Conservation (phyloP, 1,284 basidiomycete species). For the Fistulinella staudtii region DNA sequence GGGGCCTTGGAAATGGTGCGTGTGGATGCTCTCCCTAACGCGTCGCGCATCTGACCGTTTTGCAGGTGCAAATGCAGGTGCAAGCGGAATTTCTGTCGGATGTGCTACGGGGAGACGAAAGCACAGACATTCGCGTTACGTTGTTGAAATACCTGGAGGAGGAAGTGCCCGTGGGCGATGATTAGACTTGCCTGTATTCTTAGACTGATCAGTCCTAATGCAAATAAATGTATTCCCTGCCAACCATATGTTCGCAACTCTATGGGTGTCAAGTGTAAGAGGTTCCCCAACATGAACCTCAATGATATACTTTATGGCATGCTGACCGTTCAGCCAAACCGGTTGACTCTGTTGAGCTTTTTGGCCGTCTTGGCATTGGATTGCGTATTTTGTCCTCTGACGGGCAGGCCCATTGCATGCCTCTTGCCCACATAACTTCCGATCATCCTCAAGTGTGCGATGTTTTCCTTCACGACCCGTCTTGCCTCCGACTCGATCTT, state of each 20-base stretch:
- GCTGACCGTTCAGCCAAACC: constrained; percentile 35
- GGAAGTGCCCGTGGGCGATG: constrained; percentile 81
- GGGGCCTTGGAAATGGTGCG: constrained; percentile 96
- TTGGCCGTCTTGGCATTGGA: constrained; percentile 82
- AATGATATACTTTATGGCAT: constrained; percentile 7
- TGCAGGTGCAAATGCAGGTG: constrained; percentile 94
- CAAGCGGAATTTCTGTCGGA: constrained; percentile 90
- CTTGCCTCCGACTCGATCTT: constrained; percentile 81
- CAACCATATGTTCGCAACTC: background rate
- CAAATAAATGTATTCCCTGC: background rate
- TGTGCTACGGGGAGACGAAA: constrained; percentile 88
- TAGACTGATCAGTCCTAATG: constrained; percentile 7
- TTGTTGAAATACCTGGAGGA: constrained; percentile 93
- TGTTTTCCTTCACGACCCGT: constrained; percentile 79
- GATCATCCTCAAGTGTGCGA: constrained; percentile 86
- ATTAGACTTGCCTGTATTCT: constrained; percentile 43
- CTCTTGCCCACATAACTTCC: constrained; percentile 84
- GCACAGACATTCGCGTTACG: constrained; percentile 89
- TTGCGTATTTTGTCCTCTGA: constrained; percentile 86
- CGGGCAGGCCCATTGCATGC: constrained; percentile 86
- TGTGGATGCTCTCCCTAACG: constrained; percentile 9
- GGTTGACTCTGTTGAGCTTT: constrained; percentile 74
- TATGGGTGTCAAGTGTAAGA: constrained; percentile 1
- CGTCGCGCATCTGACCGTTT: constrained; percentile 13
- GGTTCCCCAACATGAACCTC: constrained; percentile 1